These are phyloP conservation scores for Cornus kousa DNA, from an alignment of 148 eudicot genomes.

Conservation along the genomic window DNA sequence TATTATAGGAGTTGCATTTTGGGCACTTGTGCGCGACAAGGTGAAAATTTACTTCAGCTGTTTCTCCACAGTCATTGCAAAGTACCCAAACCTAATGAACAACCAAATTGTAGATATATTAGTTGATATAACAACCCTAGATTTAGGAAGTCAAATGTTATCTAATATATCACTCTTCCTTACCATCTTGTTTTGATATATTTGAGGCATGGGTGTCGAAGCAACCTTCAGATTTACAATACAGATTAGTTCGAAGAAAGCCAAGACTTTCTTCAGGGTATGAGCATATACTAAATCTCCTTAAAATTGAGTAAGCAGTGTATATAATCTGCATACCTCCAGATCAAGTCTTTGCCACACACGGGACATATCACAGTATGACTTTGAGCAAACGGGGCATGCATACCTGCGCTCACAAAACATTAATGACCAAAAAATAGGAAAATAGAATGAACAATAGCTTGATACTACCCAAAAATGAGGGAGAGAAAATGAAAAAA, in stretches of 20 bases:
- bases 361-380: conserved; percentile 43
- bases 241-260: neutral
- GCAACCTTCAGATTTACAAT: conserved; percentile 36
- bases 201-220: conserved; percentile 53
- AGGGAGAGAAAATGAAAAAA: no score
- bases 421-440: neutral
- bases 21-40: conserved; percentile 64
- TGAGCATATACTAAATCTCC: neutral
- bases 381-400: conserved; percentile 51
- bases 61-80: conserved; percentile 75
- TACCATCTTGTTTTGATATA: conserved; percentile 59
- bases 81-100: conserved; percentile 56
- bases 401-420: conserved; percentile 32
- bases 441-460: no score
- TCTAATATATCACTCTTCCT: neutral
- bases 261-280: neutral
- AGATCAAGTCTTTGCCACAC: conserved; percentile 45
- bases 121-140: neutral
- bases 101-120: neutral
- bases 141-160: neutral
- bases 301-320: neutral
- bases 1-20: conserved; percentile 69
- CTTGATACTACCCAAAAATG: no score
- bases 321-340: conserved; percentile 27
- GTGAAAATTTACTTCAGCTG: conserved; percentile 56